Evolutionary conservation across 192 early-diverging fungal genomes (phyloP), one percentile per base, ranked within the genome.

Genomic region (Coemansia sp.): DNA sequence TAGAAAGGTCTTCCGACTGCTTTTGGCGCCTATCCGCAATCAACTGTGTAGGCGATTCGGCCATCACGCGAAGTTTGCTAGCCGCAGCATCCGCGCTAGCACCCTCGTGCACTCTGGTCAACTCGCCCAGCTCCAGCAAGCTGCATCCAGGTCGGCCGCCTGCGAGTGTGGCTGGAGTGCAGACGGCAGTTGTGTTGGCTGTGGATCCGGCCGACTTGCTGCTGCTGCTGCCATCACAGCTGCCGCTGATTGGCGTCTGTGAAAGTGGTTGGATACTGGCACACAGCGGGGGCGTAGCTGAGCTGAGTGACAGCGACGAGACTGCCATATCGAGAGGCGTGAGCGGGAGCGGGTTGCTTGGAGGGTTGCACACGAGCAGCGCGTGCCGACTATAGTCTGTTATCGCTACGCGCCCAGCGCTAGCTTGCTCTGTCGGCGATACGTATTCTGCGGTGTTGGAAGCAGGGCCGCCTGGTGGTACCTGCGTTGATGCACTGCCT

Each of bases 361-460:
- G 78, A 33, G 78, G 78, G 62, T 73, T 76, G 61, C 69, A 63
- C 28, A 65, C 74, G 32, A 72, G 73, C 32, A 19, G 74, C 28
- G 59, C 30, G 49, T 68, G 68, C 16, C 35, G 59, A 52, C 42
- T 30, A 55, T 14, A 46, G 0, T 57, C 30, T 58, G 30, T 6
- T 35, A 58, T 32, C 16, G 55, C 55, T 8, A 4, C 7, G 14
- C 55, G 55, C 14, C 30, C 55, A 32, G 16, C 28, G 17, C 16
- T 14, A 33, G 28, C 14, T 14, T 58, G 9, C 32, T 58, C 55
- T n/a, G 16, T 17, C 14, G 30, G 55, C 1, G 55, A 58, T 58
- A 17, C 55, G 30, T 32, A 33, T 58, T 35, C 30, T 16, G 28
- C 55, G 55, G 32, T 32, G 19, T 9, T 40, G 61, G 11, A 42